These are phyloP conservation scores for Cryptococcus maquisensis DNA, from an alignment of 1,284 basidiomycete species.

Conservation along the genomic window DNA sequence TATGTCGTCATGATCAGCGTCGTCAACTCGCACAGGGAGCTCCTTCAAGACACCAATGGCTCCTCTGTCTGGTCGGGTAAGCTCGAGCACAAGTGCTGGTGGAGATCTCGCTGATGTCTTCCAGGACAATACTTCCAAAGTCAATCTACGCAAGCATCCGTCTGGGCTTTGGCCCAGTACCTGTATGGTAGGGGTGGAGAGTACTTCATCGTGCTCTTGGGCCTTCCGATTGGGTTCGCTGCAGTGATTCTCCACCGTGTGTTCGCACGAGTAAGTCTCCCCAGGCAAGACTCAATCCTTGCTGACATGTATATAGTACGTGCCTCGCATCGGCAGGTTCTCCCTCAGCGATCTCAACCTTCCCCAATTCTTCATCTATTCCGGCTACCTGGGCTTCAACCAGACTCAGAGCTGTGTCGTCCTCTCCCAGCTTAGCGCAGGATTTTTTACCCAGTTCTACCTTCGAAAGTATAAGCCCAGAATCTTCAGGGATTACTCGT, in stretches of 20 bases:
- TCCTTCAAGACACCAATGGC: conserved; percentile 17
- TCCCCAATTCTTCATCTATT: conserved; percentile 14
- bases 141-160: too few relatives aligned
- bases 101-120: too few relatives aligned
- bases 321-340: conserved; percentile 13
- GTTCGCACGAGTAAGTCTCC: conserved; percentile 1
- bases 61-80: neutral
- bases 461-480: conserved; percentile 17
- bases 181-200: conserved; percentile 4
- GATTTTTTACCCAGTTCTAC: conserved; percentile 23
- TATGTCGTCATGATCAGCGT: conserved; percentile 27
- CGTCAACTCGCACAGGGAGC: conserved; percentile 21
- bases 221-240: conserved; percentile 14
- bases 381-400: conserved; percentile 15
- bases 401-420: conserved; percentile 21
- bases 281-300: too few relatives aligned
- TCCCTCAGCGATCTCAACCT: conserved; percentile 13
- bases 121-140: too few relatives aligned
- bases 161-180: conserved; percentile 20
- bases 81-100: too few relatives aligned
- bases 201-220: conserved; percentile 17
- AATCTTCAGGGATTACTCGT: conserved; percentile 21
- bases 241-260: conserved; percentile 14
- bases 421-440: conserved; percentile 18
- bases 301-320: neutral